phyloP scores from a whole-genome alignment of 805 yeast genomes.

The Yamadazyma kitorensis region DNA sequence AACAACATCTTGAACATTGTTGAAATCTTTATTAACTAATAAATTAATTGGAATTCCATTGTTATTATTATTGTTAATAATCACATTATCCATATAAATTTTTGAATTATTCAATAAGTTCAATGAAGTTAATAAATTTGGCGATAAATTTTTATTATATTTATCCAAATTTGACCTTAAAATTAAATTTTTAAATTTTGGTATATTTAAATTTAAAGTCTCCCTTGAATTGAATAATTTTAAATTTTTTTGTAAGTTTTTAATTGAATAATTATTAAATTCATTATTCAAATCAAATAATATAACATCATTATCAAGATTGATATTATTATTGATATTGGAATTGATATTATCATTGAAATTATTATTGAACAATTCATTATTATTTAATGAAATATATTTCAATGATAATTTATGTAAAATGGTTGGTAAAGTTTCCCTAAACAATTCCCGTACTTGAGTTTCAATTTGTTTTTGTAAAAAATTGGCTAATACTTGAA shows the following conservation, averaged over 20 bases:
- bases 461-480: conserved; percentile 79
- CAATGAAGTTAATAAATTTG: conserved; percentile 36
- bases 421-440: conserved; percentile 81
- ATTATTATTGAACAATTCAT: conserved; percentile 3
- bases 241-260: conserved; percentile 37
- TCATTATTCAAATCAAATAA: conserved; percentile 59
- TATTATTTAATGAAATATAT: conserved; percentile 26
- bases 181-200: conserved; percentile 54
- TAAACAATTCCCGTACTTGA: conserved; percentile 74
- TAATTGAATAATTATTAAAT: conserved; percentile 50
- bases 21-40: conserved; percentile 25
- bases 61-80: conserved; percentile 17
- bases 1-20: conserved; percentile 34
- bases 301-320: conserved; percentile 28
- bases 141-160: conserved; percentile 35
- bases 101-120: conserved; percentile 32
- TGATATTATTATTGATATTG: conserved; percentile 4
- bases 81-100: conserved; percentile 10
- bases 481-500: conserved; percentile 79
- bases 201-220: conserved; percentile 69
- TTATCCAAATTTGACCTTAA: conserved; percentile 53
- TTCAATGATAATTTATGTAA: conserved; percentile 72
- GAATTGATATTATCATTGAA: conserved; percentile 5
- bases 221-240: conserved; percentile 68
- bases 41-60: conserved; percentile 42